These are phyloP conservation scores for Forsythia suspensa DNA, from an alignment of 257 asterid genomes.

Conservation along the genomic window DNA sequence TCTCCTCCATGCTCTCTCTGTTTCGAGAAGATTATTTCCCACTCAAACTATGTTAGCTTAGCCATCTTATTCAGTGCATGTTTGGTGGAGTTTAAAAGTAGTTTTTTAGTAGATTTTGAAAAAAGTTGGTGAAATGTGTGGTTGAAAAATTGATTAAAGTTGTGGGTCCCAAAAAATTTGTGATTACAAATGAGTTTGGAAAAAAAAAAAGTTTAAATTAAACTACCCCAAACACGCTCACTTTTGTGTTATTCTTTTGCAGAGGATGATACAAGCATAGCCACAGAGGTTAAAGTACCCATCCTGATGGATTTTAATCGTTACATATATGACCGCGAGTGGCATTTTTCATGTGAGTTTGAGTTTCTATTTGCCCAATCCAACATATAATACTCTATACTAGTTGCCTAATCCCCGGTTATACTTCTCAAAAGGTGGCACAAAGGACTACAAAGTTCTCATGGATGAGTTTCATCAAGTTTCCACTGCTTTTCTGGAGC, in stretches of 20 bases:
- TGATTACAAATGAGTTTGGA: no score
- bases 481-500: slow-evolving; percentile 90
- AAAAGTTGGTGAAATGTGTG: no score
- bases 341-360: slow-evolving; percentile 94
- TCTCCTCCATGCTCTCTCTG: background rate
- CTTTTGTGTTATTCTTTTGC: slow-evolving; percentile 35
- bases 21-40: background rate
- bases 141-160: no score
- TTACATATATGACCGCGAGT: slow-evolving; percentile 72
- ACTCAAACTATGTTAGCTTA: slow-evolving; percentile 9
- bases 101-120: no score
- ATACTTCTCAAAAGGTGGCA: slow-evolving; percentile 63
- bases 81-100: no score
- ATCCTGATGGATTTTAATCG: slow-evolving; percentile 80
- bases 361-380: slow-evolving; percentile 13
- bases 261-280: slow-evolving; percentile 99
- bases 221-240: background rate
- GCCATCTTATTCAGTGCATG: background rate
- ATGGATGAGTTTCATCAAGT: slow-evolving; percentile 91
- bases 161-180: no score
- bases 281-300: slow-evolving; percentile 82
- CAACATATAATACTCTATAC: slow-evolving; percentile 7
- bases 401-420: slow-evolving; percentile 18
- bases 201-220: no score
- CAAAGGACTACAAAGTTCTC: slow-evolving; percentile 84